phyloP scores from a whole-genome alignment of 441 rosid genomes.

The Pelargonium myrrhifolium region DNA sequence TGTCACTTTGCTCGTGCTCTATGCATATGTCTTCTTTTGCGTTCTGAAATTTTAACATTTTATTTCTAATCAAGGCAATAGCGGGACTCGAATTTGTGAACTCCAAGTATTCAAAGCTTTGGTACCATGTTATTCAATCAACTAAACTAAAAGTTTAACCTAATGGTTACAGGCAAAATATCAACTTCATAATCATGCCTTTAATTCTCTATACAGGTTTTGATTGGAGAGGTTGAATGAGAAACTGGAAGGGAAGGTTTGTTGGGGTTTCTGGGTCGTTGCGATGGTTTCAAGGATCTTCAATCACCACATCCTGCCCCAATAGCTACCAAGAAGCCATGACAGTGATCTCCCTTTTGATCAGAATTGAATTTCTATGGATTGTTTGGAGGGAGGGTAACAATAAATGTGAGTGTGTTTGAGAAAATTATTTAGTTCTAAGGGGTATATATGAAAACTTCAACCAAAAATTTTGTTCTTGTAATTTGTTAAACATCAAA shows the following conservation, averaged over 20 bases:
- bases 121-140: no score
- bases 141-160: no score
- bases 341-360: background rate
- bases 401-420: background rate
- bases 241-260: background rate
- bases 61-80: no score
- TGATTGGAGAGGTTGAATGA: background rate
- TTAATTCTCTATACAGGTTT: background rate
- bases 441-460: background rate
- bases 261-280: conserved; percentile 1
- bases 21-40: no score
- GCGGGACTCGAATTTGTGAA: no score
- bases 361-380: background rate
- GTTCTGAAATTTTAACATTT: no score
- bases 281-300: background rate
- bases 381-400: background rate
- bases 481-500: background rate
- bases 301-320: background rate
- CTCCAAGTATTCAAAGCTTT: no score
- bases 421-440: background rate
- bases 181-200: no score
- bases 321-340: background rate
- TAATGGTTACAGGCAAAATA: no score
- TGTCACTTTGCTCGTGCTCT: no score
- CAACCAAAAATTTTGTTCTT: background rate